Evolutionary conservation across 2,329 filamentous ascomycete species (phyloP).

Genomic region (Calonectria multiphialidica): DNA sequence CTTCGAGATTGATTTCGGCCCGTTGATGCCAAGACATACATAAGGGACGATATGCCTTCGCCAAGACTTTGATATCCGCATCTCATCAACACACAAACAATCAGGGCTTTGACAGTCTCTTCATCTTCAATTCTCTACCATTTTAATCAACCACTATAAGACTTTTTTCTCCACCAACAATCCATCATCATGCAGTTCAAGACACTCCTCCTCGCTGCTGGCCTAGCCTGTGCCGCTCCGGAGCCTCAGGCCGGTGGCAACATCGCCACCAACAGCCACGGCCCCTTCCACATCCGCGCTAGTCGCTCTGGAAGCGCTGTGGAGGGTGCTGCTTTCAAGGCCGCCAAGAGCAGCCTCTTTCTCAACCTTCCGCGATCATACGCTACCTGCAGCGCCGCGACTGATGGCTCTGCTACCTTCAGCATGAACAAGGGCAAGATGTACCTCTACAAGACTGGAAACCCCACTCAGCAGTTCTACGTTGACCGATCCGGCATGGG

Average conservation of each 20-base stretch:
- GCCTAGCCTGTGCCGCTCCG: conserved; percentile 18
- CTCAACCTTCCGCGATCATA: conserved; percentile 57
- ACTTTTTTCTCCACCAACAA: neutral
- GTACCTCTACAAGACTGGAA: conserved; percentile 58
- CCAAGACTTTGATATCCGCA: neutral
- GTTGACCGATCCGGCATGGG: conserved; percentile 72
- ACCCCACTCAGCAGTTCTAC: conserved; percentile 60
- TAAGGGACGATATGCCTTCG: neutral
- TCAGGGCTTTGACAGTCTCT: conserved; percentile 1
- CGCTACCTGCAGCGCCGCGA: conserved; percentile 60
- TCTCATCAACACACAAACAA: neutral
- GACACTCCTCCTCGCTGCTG: conserved; percentile 33
- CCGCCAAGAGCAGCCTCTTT: conserved; percentile 57
- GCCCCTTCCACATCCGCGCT: conserved; percentile 60
- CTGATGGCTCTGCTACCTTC: conserved; percentile 61
- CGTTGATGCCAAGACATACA: neutral
- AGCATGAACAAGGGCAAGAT: conserved; percentile 56
- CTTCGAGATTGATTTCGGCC: neutral
- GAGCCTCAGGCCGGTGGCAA: conserved; percentile 10
- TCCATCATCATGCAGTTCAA: conserved; percentile 42
- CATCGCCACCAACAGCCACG: neutral
- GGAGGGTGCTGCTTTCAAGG: conserved; percentile 60
- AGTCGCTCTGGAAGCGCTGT: conserved; percentile 62
- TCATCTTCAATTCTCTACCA: neutral
- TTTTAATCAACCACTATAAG: neutral